phyloP scores from a whole-genome alignment of 148 eudicot genomes.

The Silene latifolia region DNA sequence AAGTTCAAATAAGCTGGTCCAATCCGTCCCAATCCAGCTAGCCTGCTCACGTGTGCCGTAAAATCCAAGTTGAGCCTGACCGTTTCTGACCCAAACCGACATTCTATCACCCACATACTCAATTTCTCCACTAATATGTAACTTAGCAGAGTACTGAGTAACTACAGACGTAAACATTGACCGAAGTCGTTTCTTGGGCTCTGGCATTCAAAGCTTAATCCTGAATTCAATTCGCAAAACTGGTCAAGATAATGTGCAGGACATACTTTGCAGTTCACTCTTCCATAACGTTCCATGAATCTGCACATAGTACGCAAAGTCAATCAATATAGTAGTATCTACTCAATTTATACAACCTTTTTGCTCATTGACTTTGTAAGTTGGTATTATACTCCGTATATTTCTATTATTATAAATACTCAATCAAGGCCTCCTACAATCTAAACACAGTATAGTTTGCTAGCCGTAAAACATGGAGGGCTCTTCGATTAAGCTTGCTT shows the following conservation, averaged over 20 bases:
- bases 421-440: background rate
- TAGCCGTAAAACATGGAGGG: conserved; percentile 3
- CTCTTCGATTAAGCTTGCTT: conserved; percentile 12
- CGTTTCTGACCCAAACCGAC: too few species aligned
- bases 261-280: conserved; percentile 7
- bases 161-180: background rate
- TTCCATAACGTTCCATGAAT: conserved; percentile 13
- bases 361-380: conserved; percentile 1
- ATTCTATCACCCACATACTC: too few species aligned
- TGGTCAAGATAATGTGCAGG: background rate
- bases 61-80: too few species aligned
- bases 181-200: background rate
- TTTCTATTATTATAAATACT: conserved; percentile 2
- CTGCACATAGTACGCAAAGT: background rate
- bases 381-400: too few species aligned
- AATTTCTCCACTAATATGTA: background rate
- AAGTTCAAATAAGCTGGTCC: too few species aligned
- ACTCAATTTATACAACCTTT: background rate
- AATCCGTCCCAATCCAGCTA: background rate
- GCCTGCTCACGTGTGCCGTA: background rate
- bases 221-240: conserved; percentile 1
- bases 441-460: background rate
- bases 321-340: conserved; percentile 2
- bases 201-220: conserved; percentile 3
- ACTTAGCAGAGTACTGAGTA: background rate